Conservation (phyloP, 2,329 filamentous ascomycete species). For the Tolypocladium ovalisporum region DNA sequence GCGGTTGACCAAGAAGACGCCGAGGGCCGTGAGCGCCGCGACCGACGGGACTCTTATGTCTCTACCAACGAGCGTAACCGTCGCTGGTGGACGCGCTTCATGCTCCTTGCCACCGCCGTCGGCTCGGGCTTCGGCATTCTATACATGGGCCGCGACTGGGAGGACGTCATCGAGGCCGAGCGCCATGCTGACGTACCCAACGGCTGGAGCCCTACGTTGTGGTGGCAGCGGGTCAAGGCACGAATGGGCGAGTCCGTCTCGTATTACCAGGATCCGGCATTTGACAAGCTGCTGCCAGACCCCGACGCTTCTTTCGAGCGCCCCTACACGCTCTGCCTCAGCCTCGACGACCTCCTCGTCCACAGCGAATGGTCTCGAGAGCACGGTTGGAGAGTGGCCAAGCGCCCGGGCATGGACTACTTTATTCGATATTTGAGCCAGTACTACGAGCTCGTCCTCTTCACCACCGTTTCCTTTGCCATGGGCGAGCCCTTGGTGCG, state of each 20-base stretch:
- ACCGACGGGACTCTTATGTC: constrained; percentile 61
- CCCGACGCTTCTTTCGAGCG: constrained; percentile 68
- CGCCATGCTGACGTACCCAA: constrained; percentile 63
- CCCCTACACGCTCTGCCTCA: constrained; percentile 86
- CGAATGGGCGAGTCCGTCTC: constrained; percentile 65
- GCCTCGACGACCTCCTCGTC: constrained; percentile 84
- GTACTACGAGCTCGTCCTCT: constrained; percentile 96
- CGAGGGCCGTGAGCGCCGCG: constrained; percentile 24
- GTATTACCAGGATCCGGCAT: constrained; percentile 94
- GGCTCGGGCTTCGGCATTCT: constrained; percentile 46
- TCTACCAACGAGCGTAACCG: constrained; percentile 82
- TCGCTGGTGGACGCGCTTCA: constrained; percentile 62
- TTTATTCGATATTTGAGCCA: constrained; percentile 94
- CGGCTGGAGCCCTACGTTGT: constrained; percentile 64
- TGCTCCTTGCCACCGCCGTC: constrained; percentile 52
- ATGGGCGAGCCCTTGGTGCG: constrained; percentile 80
- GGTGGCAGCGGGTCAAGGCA: constrained; percentile 72
- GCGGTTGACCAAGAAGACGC: constrained; percentile 25
- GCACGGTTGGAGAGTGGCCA: constrained; percentile 90
- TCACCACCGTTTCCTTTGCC: constrained; percentile 77
- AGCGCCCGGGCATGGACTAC: constrained; percentile 91
- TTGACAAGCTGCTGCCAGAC: constrained; percentile 83
- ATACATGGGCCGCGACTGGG: constrained; percentile 85
- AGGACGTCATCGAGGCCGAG: constrained; percentile 63
- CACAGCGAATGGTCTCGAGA: constrained; percentile 93